These are phyloP conservation scores for Ceratocystis destructans DNA, from an alignment of 2,329 filamentous ascomycete genomes.

Conservation along the genomic window DNA sequence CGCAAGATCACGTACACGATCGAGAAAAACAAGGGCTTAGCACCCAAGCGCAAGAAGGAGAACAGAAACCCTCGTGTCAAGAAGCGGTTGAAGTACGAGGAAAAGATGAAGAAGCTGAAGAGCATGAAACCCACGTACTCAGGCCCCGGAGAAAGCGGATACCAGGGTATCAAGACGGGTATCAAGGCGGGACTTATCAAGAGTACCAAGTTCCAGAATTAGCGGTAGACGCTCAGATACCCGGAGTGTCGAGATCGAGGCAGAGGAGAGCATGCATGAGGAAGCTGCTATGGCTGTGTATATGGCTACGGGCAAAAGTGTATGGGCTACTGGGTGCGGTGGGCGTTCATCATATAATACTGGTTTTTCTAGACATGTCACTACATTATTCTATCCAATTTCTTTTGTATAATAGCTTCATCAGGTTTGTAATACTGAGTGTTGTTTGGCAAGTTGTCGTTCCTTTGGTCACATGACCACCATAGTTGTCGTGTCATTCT, in stretches of 20 bases:
- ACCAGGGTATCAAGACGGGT: slow-evolving; percentile 83
- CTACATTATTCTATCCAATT: not conserved
- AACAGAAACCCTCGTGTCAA: slow-evolving; percentile 90
- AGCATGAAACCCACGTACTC: slow-evolving; percentile 78
- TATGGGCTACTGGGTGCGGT: slow-evolving; percentile 11
- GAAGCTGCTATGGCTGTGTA: not conserved
- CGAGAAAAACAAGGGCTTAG: slow-evolving; percentile 92
- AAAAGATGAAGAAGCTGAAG: slow-evolving; percentile 92
- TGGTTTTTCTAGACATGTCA: slow-evolving; percentile 8
- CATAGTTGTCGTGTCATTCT: not conserved
- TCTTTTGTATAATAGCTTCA: not conserved
- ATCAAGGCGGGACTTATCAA: slow-evolving; percentile 90
- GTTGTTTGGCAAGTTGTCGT: not conserved
- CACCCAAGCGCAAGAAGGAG: slow-evolving; percentile 83
- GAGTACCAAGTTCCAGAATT: slow-evolving; percentile 68
- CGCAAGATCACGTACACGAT: slow-evolving; percentile 87
- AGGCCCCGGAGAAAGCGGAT: slow-evolving; percentile 70
- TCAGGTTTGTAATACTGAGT: not conserved
- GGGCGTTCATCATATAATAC: slow-evolving; percentile 15
- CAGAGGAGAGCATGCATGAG: not conserved
- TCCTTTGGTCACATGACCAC: not conserved
- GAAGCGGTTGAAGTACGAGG: slow-evolving; percentile 92
- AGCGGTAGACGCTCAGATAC: slow-evolving; percentile 6
- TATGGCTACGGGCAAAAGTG: slow-evolving; percentile 17
- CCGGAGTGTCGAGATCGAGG: not conserved